Base-by-base conservation (phyloP, 345 rosid genomes). In the Brassica carinata region DNA sequence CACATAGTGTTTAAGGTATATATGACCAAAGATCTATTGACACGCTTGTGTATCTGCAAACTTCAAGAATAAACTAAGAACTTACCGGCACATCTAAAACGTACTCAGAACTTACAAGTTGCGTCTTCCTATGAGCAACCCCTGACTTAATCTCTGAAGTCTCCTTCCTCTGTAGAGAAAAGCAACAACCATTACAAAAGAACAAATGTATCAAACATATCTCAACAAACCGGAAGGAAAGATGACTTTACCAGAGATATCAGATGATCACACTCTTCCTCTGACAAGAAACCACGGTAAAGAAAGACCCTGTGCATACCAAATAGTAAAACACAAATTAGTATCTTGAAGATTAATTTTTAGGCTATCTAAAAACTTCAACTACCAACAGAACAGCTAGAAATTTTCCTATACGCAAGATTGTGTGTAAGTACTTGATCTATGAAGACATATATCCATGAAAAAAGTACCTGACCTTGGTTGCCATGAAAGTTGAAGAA, bases 401-500 rank as follows among this genome's bases (percentile, higher is more conserved):
- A 51, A 51, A 51, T 4, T 51, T 51, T 5, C n/a, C 6, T 31
- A 23, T 77, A 27, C 13, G n/a, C 6, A 34, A 48, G n/a, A 27
- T 9, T 19, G 57, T 59, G 23, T 62, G 2, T 14, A 73, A 74
- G 23, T 19, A 19, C 31, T 40, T 8, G 26, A 79, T n/a, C 17
- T 51, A 14, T 53, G 4, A 71, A 79, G 3, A 19, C 33, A 72
- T 15, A 67, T 8, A 58, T 67, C n/a, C 23, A 53, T 53, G 18
- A 1, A 45, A 66, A 40, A 84, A 83, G 82, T 89, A 95, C 96
- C 96, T 90, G 90, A 93, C 99, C 99, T 95, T 88, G 98, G 99
- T 82, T 55, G 89, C 98, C 98, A 91, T 66, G 92, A 91, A 76
- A 95, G 88, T 36, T 85, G 92, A 72, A 86, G 74, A 31, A 89